Percentiles rank a stretch among this genome's conserved stretches.
Evolutionary conservation across 805 yeast species (phyloP).

Genomic region (Candida germanica): DNA sequence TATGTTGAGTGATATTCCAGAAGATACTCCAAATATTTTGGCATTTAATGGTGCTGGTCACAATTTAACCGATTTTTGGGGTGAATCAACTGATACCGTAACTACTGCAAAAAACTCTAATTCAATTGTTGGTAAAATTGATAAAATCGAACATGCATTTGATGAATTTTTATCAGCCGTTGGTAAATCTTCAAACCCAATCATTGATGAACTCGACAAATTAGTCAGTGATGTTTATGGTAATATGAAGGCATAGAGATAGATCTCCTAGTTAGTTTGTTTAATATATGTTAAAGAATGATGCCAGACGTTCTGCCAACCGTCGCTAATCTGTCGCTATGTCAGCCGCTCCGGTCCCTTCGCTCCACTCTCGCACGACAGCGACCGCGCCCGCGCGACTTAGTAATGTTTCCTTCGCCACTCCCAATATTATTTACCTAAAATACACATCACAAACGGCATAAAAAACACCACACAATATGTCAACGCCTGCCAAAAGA

Average conservation of each 20-base stretch:
- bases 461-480: too few relatives aligned
- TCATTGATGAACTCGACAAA: slow-evolving; percentile 23
- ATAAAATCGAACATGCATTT: slow-evolving; percentile 20
- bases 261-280: too few relatives aligned
- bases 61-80: slow-evolving; percentile 66
- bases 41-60: slow-evolving; percentile 83
- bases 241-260: slow-evolving; percentile 2
- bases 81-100: slow-evolving; percentile 9
- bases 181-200: slow-evolving; percentile 15
- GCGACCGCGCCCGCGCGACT: neutral
- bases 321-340: too few relatives aligned
- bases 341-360: too few relatives aligned
- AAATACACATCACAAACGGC: too few relatives aligned
- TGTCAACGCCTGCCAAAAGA: slow-evolving; percentile 99
- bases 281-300: too few relatives aligned
- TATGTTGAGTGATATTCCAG: slow-evolving; percentile 59
- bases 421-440: neutral
- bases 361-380: too few relatives aligned
- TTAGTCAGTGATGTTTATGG: slow-evolving; percentile 27
- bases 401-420: neutral
- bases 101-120: neutral
- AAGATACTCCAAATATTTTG: slow-evolving; percentile 72
- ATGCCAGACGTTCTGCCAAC: too few relatives aligned
- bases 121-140: neutral
- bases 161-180: slow-evolving; percentile 10